phyloP scores from a whole-genome alignment of 1,284 basidiomycete genomes.

The Leccinum huronense region DNA sequence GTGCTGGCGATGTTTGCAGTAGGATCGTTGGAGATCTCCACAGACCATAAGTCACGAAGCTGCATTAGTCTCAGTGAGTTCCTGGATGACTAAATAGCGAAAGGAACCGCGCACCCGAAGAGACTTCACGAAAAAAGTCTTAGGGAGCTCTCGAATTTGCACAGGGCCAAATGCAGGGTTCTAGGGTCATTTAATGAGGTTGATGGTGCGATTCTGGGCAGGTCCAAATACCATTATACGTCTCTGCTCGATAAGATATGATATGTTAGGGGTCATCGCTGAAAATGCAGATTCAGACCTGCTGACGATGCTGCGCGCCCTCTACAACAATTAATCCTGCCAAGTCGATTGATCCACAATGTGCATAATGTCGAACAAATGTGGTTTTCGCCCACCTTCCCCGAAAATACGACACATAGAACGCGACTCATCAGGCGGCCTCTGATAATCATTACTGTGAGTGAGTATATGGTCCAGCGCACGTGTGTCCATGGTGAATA shows the following conservation, averaged over 20 bases:
- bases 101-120: slow-evolving; percentile 37
- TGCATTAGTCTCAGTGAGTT: slow-evolving; percentile 17
- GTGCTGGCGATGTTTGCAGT: slow-evolving; percentile 14
- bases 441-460: slow-evolving; percentile 37
- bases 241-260: slow-evolving; percentile 14
- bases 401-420: slow-evolving; percentile 31
- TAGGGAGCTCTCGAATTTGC: slow-evolving; percentile 53
- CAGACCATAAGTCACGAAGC: slow-evolving; percentile 49
- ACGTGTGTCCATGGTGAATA: slow-evolving; percentile 6
- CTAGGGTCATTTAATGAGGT: background rate
- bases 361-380: background rate
- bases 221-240: slow-evolving; percentile 21
- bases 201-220: background rate
- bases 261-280: background rate
- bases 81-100: background rate
- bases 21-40: slow-evolving; percentile 32
- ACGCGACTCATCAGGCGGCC: slow-evolving; percentile 27
- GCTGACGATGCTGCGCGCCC: slow-evolving; percentile 27
- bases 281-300: slow-evolving; percentile 15
- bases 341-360: background rate
- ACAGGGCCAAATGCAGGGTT: slow-evolving; percentile 58
- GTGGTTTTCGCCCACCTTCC: slow-evolving; percentile 23
- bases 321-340: slow-evolving; percentile 16
- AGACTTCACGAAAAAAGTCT: slow-evolving; percentile 54
- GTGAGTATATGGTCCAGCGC: slow-evolving; percentile 38